phyloP scores from a whole-genome alignment of 441 rosid genomes.

The Erysimum pusillum region DNA sequence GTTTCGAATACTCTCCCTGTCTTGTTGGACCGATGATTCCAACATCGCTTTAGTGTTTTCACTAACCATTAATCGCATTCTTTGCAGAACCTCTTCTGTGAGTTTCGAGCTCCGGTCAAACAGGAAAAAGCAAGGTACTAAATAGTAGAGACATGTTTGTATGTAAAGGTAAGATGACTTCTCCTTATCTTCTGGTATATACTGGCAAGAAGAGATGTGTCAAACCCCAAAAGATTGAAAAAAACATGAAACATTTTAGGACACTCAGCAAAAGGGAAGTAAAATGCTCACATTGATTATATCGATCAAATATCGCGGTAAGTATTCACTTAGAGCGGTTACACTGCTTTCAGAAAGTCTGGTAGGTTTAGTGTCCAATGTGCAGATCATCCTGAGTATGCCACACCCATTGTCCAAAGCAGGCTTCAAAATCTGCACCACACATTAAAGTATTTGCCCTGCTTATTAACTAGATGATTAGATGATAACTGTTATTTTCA shows the following conservation, averaged over 20 bases:
- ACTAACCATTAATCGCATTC: conserved; percentile 33
- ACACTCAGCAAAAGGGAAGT: no score
- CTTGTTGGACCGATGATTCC: conserved; percentile 33
- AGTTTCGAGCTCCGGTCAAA: neutral
- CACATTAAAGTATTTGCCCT: neutral
- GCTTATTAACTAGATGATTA: no score
- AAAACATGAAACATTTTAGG: neutral
- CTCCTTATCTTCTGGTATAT: neutral
- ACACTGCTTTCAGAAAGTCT: neutral
- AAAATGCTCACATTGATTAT: neutral
- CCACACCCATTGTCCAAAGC: neutral
- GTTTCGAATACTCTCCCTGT: conserved; percentile 37
- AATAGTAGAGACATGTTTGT: neutral
- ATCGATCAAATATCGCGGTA: neutral
- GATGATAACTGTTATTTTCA: no score
- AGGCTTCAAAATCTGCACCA: neutral
- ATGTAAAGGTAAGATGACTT: neutral
- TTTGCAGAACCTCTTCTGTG: neutral
- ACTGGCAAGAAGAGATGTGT: neutral
- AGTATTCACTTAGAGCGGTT: neutral
- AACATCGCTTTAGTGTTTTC: conserved; percentile 44
- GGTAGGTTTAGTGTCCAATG: neutral
- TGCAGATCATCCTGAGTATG: neutral
- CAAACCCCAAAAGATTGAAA: neutral
- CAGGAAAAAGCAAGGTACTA: neutral